phyloP scores from a whole-genome alignment of 371 early-diverging fungal species.

The Actinomortierella ambigua region DNA sequence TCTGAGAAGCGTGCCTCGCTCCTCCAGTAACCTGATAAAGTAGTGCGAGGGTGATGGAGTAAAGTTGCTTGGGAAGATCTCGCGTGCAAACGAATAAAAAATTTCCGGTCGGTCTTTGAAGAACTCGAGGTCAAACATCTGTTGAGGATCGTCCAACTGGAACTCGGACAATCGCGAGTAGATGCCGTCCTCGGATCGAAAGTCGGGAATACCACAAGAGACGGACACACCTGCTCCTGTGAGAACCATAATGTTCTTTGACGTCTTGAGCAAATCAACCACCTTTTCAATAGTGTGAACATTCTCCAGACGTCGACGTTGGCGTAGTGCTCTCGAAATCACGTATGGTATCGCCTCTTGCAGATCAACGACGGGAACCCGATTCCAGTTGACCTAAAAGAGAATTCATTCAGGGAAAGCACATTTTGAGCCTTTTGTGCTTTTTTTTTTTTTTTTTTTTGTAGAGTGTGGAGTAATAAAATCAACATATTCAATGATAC shows the following conservation, averaged over 20 bases:
- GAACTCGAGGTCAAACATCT: conserved; percentile 92
- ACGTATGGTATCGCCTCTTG: too few species aligned
- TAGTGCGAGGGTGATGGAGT: conserved; percentile 91
- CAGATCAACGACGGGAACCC: too few species aligned
- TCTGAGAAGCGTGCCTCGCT: conserved; percentile 80
- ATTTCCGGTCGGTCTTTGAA: conserved; percentile 85
- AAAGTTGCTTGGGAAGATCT: conserved; percentile 90
- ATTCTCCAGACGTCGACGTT: conserved; percentile 57
- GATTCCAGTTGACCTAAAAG: too few species aligned
- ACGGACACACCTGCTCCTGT: conserved; percentile 96
- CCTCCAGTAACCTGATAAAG: conserved; percentile 89
- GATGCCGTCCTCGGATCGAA: conserved; percentile 96
- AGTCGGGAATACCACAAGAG: conserved; percentile 98
- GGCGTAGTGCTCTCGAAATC: conserved; percentile 59
- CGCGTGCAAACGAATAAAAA: conserved; percentile 92
- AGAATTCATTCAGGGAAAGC: too few species aligned
- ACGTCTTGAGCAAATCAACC: conserved; percentile 62
- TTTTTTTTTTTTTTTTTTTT: too few species aligned
- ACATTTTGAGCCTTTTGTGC: too few species aligned
- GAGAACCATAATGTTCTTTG: conserved; percentile 86
- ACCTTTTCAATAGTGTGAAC: conserved; percentile 80
- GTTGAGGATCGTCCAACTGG: conserved; percentile 81
- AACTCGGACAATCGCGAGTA: conserved; percentile 83
- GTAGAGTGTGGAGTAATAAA: too few species aligned
- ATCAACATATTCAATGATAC: too few species aligned